Evolutionary conservation across 805 yeast species (phyloP), one percentile per base, ranked within the genome.

Genomic region (Blastobotrys peoriensis): DNA sequence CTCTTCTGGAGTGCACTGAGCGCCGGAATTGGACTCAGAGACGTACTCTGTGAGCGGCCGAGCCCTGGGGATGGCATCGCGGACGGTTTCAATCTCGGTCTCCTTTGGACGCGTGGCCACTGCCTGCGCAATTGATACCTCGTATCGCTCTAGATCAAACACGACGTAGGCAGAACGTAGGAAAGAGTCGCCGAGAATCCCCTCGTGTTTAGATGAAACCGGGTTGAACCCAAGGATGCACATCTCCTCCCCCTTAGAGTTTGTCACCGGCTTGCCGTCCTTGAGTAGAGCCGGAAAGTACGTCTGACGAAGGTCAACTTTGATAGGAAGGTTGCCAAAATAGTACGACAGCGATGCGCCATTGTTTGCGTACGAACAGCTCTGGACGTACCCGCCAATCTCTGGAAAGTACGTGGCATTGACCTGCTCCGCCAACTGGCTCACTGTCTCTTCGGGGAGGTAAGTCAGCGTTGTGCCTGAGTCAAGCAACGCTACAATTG

Each of bases 111-210:
- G 5, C 2, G 6, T 19, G 17, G 46, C 50, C 18, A 36, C 45
- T 20, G 73, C 69, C 49, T 68, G 73, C 5, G 80, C 86, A 44
- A 83, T 48, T 0, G 81, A 75, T 28, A 82, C 65, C 53, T 75
- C 69, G 38, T 60, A 61, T 51, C 65, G 62, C 27, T 72, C 79
- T 38, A 78, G 56, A 58, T 79, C 81, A 46, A 69, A 79, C 38
- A 77, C 81, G 33, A 72, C 67, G 52, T 78, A 78, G 1, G 75
- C 76, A 22, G 70, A 59, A 47, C 74, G 65, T 45, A 79, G 56
- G 59, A 79, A 74, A 3, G 73, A 63, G 56, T 77, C 81, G 40
- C 84, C 84, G n/a, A 77, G 57, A 5, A 71, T 68, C 6, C 15
- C 38, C 13, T 18, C 34, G 3, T 23, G 17, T n/a, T 23, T 28